A percentile compares a stretch with the other conserved stretches of the same genome.
Conservation (phyloP, 2,329 filamentous ascomycete species). For the Huntiella decipiens region DNA sequence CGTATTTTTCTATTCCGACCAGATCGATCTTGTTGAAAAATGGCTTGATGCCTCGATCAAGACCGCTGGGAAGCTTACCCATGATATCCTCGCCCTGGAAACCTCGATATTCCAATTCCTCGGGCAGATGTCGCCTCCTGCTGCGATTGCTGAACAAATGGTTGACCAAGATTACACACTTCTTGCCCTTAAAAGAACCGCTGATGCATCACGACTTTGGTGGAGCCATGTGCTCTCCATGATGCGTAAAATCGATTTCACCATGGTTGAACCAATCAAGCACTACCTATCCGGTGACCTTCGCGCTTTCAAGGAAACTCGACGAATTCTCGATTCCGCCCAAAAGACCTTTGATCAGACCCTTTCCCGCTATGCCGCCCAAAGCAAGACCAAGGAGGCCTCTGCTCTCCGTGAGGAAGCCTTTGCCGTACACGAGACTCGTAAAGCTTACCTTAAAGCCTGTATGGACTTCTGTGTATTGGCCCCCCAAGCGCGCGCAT, state of each 20-base stretch:
- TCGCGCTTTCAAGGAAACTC: constrained; percentile 67
- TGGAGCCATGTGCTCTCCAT: constrained; percentile 59
- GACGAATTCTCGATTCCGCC: constrained; percentile 53
- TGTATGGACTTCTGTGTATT: constrained; percentile 86
- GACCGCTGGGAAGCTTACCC: constrained; percentile 34
- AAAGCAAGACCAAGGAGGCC: constrained; percentile 85
- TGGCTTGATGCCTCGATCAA: constrained; percentile 57
- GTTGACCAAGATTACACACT: constrained; percentile 92
- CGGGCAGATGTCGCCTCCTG: constrained; percentile 52
- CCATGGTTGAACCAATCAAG: constrained; percentile 66
- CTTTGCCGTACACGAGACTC: constrained; percentile 82
- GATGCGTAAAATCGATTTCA: constrained; percentile 57
- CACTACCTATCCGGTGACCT: constrained; percentile 63
- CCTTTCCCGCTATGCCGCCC: constrained; percentile 61
- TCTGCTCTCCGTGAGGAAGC: constrained; percentile 85
- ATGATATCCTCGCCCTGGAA: constrained; percentile 56
- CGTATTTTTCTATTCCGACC: constrained; percentile 70
- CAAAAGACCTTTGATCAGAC: constrained; percentile 74
- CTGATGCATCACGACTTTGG: constrained; percentile 72
- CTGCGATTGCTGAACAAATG: constrained; percentile 58
- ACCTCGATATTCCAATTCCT: constrained; percentile 61
- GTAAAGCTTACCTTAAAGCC: constrained; percentile 76
- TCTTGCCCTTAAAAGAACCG: constrained; percentile 65
- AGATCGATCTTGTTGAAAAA: constrained; percentile 75
- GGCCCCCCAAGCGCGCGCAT: constrained; percentile 66